Percentiles rank a stretch among this genome's conserved stretches.
These are phyloP conservation scores for Allantophomopsis cytisporea DNA, from an alignment of 2,329 filamentous ascomycete genomes.

Conservation along the genomic window DNA sequence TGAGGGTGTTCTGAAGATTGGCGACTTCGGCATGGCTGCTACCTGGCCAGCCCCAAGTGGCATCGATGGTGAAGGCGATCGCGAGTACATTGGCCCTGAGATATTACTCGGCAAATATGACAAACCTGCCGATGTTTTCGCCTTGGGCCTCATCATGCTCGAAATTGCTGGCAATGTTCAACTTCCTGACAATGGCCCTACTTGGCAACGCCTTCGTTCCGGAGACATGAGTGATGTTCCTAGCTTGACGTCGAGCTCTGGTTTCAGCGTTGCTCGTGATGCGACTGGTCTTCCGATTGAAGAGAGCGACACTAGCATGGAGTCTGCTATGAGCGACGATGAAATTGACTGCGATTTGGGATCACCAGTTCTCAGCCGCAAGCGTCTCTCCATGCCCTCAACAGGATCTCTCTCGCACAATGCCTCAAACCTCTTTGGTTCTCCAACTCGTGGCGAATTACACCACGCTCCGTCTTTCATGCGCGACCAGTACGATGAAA, in stretches of 20 bases:
- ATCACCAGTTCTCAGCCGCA: slow-evolving; percentile 17
- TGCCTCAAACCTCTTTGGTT: slow-evolving; percentile 19
- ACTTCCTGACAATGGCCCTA: slow-evolving; percentile 81
- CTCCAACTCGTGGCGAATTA: slow-evolving; percentile 38
- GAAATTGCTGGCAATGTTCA: slow-evolving; percentile 92
- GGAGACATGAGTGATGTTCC: slow-evolving; percentile 85
- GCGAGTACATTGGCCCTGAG: slow-evolving; percentile 91
- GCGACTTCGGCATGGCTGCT: slow-evolving; percentile 74
- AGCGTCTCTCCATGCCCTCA: slow-evolving; percentile 14
- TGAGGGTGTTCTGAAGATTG: slow-evolving; percentile 73
- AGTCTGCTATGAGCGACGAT: slow-evolving; percentile 23
- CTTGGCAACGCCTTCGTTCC: slow-evolving; percentile 80
- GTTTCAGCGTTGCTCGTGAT: slow-evolving; percentile 59
- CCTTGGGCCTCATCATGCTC: slow-evolving; percentile 84
- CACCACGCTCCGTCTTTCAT: slow-evolving; percentile 74
- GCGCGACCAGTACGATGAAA: slow-evolving; percentile 56
- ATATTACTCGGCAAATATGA: slow-evolving; percentile 77
- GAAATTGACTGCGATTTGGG: slow-evolving; percentile 21
- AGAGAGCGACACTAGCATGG: slow-evolving; percentile 16
- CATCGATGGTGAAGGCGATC: slow-evolving; percentile 85
- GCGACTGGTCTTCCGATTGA: slow-evolving; percentile 54
- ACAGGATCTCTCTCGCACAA: slow-evolving; percentile 17
- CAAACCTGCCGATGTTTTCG: slow-evolving; percentile 87
- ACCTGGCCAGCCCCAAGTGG: slow-evolving; percentile 61
- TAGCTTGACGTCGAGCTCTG: slow-evolving; percentile 69